Percentiles rank a stretch among this genome's conserved stretches.
These are phyloP conservation scores for Carex sylvatica DNA, from an alignment of 202 grass and related monocot species.

Conservation along the genomic window DNA sequence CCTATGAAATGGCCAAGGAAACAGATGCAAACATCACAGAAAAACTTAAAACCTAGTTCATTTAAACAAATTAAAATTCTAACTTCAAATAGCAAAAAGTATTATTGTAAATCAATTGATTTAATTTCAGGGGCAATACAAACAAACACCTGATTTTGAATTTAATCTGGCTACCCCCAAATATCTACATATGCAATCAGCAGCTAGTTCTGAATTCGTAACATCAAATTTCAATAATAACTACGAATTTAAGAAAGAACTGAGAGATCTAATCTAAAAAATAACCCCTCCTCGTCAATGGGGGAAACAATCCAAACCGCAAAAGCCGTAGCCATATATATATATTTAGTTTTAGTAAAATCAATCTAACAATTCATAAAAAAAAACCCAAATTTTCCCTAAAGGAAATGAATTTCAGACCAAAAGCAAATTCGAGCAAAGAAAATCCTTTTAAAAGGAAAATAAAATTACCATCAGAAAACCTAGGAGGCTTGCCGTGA, in stretches of 20 bases:
- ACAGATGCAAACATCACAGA: neutral
- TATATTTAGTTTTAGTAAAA: neutral
- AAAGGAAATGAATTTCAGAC: neutral
- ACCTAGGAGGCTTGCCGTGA: slow-evolving; percentile 3
- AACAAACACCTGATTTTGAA: neutral
- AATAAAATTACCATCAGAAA: slow-evolving; percentile 16
- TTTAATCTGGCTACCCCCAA: neutral
- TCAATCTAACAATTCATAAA: neutral
- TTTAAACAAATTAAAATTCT: neutral
- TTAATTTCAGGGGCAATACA: neutral
- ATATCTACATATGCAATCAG: neutral
- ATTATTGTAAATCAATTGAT: neutral
- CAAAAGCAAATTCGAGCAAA: neutral
- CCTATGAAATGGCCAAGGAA: neutral
- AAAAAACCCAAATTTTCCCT: neutral
- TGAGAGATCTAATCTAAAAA: neutral
- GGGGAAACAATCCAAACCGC: neutral
- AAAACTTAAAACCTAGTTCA: neutral
- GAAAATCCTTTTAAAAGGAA: neutral
- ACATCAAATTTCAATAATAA: neutral
- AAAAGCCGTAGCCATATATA: neutral
- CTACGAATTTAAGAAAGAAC: neutral
- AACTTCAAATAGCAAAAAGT: neutral
- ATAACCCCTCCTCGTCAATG: neutral
- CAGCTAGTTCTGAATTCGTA: neutral